Percentiles rank a stretch among this genome's conserved stretches.
phyloP scores from a whole-genome alignment of 140 eudicot genomes.

The Cichorium intybus region DNA sequence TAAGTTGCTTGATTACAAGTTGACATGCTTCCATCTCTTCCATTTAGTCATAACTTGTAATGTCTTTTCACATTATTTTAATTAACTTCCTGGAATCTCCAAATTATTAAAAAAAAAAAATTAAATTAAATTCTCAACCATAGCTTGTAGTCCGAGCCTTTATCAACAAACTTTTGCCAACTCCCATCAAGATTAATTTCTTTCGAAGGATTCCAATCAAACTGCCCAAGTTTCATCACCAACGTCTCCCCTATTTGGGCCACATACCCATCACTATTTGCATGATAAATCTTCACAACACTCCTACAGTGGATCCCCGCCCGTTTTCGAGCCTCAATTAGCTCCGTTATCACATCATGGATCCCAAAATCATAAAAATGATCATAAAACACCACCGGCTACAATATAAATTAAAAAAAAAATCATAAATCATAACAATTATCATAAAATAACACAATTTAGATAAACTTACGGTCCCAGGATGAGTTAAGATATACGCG shows the following conservation, averaged over 20 bases:
- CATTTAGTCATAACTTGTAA: no score
- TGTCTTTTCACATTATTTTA: neutral
- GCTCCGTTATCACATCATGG: slow-evolving; percentile 44
- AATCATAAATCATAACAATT: neutral
- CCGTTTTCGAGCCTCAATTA: slow-evolving; percentile 45
- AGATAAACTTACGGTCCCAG: slow-evolving; percentile 51
- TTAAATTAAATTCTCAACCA: slow-evolving; percentile 43
- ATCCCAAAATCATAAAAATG: slow-evolving; percentile 63
- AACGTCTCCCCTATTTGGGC: slow-evolving; percentile 48
- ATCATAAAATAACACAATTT: neutral
- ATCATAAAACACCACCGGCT: slow-evolving; percentile 65
- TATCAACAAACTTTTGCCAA: slow-evolving; percentile 61
- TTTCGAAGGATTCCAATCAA: slow-evolving; percentile 57
- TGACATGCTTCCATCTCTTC: no score
- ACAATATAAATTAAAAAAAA: slow-evolving; percentile 11
- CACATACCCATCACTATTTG: slow-evolving; percentile 48
- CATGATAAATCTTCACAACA: slow-evolving; percentile 53
- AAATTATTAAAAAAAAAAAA: neutral
- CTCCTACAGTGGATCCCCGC: slow-evolving; percentile 63
- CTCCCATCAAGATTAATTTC: slow-evolving; percentile 53
- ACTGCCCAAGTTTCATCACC: slow-evolving; percentile 56
- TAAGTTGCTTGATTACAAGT: no score
- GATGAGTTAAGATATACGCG: slow-evolving; percentile 75
- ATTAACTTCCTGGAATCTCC: neutral
- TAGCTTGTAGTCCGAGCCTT: slow-evolving; percentile 50